Base-by-base conservation (phyloP, 2,329 filamentous ascomycete genomes). In the Alternaria burnsii region DNA sequence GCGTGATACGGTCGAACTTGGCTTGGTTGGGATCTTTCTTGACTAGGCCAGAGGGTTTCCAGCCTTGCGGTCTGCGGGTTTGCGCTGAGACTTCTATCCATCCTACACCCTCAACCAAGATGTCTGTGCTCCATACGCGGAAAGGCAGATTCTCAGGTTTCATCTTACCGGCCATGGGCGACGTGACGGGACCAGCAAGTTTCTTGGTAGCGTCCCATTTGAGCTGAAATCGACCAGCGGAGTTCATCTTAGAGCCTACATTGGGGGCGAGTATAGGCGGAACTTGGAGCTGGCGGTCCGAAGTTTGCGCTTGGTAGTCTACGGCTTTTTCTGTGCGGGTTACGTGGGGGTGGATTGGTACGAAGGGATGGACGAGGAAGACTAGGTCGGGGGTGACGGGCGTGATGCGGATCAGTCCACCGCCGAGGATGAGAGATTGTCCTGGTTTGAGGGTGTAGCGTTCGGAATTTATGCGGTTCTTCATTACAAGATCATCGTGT, bases 81-180 rank as follows among this genome's bases (percentile, higher is more conserved):
- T 99, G 94, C 3, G 89, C 89, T 0, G 89, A 89, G 41, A 99
- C 78, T 79, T 99, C 95, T 3, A 99, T 86, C 91, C 96, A 99
- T 8, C 95, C 95, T 26, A 93, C 90, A 2, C 95, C 93, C 76
- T 98, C 94, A 51, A 99, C 88, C 14, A 99, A 82, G 24, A 99
- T 88, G 74, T 99, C 96, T 0, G 90, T 86, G 9, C 90, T 88
- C 61, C 95, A 84, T 2, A 98, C 88, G 14, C 87, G 86, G 78
- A 94, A 99, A 0, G 93, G 92, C 5, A 98, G 82, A 16, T 84
- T 81, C 2, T 92, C 88, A 0, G 90, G 85, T 57, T 86, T 88
- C 46, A 89, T 82, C 40, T 85, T 88, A 44, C 85, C 85, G 2
- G 87, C 91, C 51, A 86, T 83, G 59, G 84, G 86, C 32, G 84